These are phyloP conservation scores for Plicaturopsis crispa DNA, from an alignment of 768 basidiomycete species.

Conservation along the genomic window DNA sequence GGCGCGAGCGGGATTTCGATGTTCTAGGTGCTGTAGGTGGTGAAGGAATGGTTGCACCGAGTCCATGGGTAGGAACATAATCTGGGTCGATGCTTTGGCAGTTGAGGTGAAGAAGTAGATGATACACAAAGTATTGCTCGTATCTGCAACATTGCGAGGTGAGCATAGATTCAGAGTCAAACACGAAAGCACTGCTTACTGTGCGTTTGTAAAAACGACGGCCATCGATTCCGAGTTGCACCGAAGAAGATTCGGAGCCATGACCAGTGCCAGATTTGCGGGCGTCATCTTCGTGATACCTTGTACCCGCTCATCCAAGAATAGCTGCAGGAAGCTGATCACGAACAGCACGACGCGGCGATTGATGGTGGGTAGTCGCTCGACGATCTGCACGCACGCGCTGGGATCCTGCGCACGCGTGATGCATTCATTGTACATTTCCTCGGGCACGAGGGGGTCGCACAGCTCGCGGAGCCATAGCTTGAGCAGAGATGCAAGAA, in stretches of 20 bases:
- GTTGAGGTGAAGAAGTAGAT: slow-evolving; percentile 73
- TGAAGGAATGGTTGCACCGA: slow-evolving; percentile 53
- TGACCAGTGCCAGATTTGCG: slow-evolving; percentile 80
- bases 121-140: slow-evolving; percentile 84
- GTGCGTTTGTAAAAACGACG: slow-evolving; percentile 85
- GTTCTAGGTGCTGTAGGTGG: slow-evolving; percentile 36
- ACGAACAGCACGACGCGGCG: slow-evolving; percentile 82
- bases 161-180: slow-evolving; percentile 1
- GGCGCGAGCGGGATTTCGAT: slow-evolving; percentile 52
- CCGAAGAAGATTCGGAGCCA: slow-evolving; percentile 86
- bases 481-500: slow-evolving; percentile 85
- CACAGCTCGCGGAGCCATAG: slow-evolving; percentile 89
- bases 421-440: slow-evolving; percentile 89
- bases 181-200: slow-evolving; percentile 45
- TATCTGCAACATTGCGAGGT: slow-evolving; percentile 39
- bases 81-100: slow-evolving; percentile 69
- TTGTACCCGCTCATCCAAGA: slow-evolving; percentile 72
- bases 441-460: slow-evolving; percentile 87
- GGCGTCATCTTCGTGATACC: slow-evolving; percentile 83
- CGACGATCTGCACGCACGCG: slow-evolving; percentile 67
- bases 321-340: slow-evolving; percentile 86
- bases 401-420: slow-evolving; percentile 56
- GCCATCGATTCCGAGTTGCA: slow-evolving; percentile 86
- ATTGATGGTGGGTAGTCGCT: slow-evolving; percentile 78
- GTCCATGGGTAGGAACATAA: slow-evolving; percentile 74